Percentiles rank a stretch among this genome's conserved stretches.
Conservation (phyloP, 345 rosid genomes). For the Stellera chamaejasme region DNA sequence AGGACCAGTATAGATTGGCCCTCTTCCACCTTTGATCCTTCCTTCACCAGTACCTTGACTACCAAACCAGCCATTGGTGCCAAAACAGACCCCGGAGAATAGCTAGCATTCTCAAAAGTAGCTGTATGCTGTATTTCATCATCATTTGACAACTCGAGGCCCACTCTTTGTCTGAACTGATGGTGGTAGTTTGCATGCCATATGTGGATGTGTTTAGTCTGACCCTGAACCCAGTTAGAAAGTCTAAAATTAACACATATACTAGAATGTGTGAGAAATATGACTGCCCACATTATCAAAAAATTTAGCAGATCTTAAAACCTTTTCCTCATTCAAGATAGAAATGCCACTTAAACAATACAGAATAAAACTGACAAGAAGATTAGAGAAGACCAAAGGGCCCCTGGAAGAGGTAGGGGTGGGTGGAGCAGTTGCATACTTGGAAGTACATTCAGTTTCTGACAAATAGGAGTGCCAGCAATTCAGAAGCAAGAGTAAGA, state of each 20-base stretch:
- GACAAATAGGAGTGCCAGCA: too few relatives aligned
- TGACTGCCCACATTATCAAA: neutral
- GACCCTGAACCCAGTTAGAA: slow-evolving; percentile 37
- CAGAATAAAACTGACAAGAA: too few relatives aligned
- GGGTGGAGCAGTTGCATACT: neutral
- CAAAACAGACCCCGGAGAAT: slow-evolving; percentile 58
- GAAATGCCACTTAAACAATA: too few relatives aligned
- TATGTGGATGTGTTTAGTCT: slow-evolving; percentile 54
- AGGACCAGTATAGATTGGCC: slow-evolving; percentile 78
- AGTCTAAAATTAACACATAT: slow-evolving; percentile 10
- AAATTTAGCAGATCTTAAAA: neutral
- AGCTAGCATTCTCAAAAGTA: slow-evolving; percentile 38
- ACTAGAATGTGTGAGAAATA: neutral
- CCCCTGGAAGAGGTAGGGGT: too few relatives aligned
- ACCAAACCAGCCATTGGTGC: slow-evolving; percentile 97
- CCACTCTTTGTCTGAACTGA: slow-evolving; percentile 59
- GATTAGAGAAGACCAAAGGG: neutral
- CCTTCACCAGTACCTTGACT: slow-evolving; percentile 69
- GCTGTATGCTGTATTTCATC: slow-evolving; percentile 49
- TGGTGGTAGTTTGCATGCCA: slow-evolving; percentile 66
- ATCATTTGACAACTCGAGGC: slow-evolving; percentile 44
- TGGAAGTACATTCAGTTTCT: neutral
- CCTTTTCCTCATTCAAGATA: too few relatives aligned
- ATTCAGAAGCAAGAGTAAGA: neutral
- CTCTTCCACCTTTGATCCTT: slow-evolving; percentile 61